Evolutionary conservation across 208 protist genomes (phyloP).

Genomic region (Trypanosomatidae sp.): DNA sequence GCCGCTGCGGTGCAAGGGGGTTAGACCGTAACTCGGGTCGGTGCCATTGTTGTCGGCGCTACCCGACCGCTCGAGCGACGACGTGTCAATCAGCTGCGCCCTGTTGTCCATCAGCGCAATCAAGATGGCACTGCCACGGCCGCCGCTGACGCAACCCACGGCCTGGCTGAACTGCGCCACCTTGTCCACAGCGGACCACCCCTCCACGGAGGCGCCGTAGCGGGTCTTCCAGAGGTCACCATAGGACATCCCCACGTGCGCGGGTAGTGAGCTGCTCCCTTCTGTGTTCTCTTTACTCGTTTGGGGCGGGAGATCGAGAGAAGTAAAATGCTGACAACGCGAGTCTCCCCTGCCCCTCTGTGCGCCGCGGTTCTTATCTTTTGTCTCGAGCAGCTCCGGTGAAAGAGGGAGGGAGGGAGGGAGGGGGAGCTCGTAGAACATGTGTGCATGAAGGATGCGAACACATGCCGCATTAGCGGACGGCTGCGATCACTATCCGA

Average conservation of each 20-base stretch:
- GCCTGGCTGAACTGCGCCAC: conserved; percentile 77
- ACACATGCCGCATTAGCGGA: background rate
- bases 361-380: background rate
- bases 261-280: background rate
- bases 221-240: conserved; percentile 6
- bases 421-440: background rate
- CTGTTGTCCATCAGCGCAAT: conserved; percentile 36
- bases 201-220: conserved; percentile 32
- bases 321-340: background rate
- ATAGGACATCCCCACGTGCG: conserved; percentile 4
- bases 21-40: background rate
- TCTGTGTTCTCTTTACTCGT: background rate
- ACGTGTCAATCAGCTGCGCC: conserved; percentile 17
- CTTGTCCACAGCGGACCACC: conserved; percentile 75
- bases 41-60: background rate
- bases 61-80: background rate
- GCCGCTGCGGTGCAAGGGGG: background rate
- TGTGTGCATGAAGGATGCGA: too few relatives aligned
- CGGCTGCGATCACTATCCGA: background rate
- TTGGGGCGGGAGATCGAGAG: background rate
- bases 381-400: background rate
- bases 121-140: conserved; percentile 68
- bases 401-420: background rate
- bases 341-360: background rate
- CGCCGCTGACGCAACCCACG: conserved; percentile 68